Base-by-base conservation (phyloP, 768 basidiomycete genomes). In the Suillus cothurnatus region DNA sequence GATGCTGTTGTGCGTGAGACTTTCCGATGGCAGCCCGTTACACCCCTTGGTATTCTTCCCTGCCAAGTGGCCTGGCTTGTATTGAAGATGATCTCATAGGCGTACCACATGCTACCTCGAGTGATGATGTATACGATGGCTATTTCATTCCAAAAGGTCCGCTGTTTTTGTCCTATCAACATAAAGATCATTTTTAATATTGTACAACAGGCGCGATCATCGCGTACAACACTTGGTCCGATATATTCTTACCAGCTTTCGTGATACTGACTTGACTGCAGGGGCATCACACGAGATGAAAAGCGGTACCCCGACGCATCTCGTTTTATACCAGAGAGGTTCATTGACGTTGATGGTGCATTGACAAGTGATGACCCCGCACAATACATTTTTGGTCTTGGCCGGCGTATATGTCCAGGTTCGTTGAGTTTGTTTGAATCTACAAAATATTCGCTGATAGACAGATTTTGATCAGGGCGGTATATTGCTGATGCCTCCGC, bases 71-170 rank as follows among this genome's bases (percentile, higher is more conserved):
- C 38, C 2, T 17, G 3, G n/a, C 17, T 15, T 26, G 9, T 4
- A 26, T 15, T 57, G 2, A 56, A 23, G 0, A 8, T 2, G 6
- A 36, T 36, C 4, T 11, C 17, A 8, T 17, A 57, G 56, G 32
- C 21, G 1, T 45, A 1, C 23, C 63, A 2, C 63, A 61, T 64
- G 58, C 63, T 17, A 32, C 63, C 38, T 41, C 26, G 15, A 58
- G 9, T 2, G 81, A 82, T 49, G 82, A 83, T 64, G 64, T 71
- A 14, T 82, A 80, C 58, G 71, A 79, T 0, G 81, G 78, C 0
- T 76, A 73, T 49, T 69, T 65, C 53, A 70, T 77, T 21, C 73
- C 75, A 32, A 66, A 69, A 57, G 68, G 68, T 53, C 43, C 9
- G 64, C 26, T 0, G 4, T 31, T 15, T 31, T 15, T 39, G 15